phyloP scores from a whole-genome alignment of 73 alveolate species.

The Blepharisma japonicum region DNA sequence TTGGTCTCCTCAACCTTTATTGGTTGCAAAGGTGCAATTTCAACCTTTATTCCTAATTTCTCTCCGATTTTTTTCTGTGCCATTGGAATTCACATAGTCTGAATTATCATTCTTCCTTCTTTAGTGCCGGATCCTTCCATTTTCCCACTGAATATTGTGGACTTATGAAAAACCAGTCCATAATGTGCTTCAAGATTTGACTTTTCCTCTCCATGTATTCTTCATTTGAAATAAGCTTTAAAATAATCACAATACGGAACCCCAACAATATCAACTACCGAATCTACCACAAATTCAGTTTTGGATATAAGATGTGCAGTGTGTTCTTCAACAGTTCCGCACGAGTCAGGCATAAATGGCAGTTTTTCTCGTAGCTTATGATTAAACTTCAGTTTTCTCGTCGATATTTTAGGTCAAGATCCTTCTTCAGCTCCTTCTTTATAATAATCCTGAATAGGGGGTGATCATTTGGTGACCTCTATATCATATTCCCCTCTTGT shows the following conservation, averaged over 20 bases:
- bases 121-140: constrained; percentile 5
- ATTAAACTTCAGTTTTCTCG: neutral
- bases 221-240: neutral
- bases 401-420: neutral
- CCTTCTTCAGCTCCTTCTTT: neutral
- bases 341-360: constrained; percentile 11
- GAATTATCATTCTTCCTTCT: neutral
- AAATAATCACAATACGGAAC: constrained; percentile 9
- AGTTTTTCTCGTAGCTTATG: neutral
- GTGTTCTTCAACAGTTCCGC: neutral
- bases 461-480: neutral
- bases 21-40: too few species aligned
- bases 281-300: neutral
- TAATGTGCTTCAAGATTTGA: neutral
- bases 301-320: neutral
- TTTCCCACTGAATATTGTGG: neutral
- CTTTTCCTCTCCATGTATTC: neutral
- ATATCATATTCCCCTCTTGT: neutral
- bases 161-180: neutral
- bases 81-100: neutral
- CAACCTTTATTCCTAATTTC: neutral
- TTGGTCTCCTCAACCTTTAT: too few species aligned
- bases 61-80: constrained; percentile 5
- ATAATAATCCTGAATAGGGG: neutral
- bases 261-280: neutral